phyloP scores from a whole-genome alignment of 2,329 filamentous ascomycete species.

The Aspergillus piperis region DNA sequence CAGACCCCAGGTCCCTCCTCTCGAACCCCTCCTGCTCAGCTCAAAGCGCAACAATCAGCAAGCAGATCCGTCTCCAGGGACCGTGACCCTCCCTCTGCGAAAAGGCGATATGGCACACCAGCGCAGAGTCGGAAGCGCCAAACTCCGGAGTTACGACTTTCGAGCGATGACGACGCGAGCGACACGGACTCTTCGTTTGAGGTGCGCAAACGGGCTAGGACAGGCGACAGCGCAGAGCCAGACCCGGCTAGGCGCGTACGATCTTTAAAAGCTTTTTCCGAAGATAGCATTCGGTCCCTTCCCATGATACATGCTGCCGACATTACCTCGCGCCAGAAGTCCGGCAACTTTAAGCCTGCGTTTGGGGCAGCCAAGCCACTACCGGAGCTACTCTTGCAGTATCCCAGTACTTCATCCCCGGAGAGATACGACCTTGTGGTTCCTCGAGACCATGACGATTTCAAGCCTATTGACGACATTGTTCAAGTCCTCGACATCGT shows the following conservation, averaged over 20 bases:
- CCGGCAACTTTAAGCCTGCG: conserved; percentile 54
- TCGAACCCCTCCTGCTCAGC: conserved; percentile 23
- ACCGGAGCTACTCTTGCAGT: conserved; percentile 69
- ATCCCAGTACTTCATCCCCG: conserved; percentile 71
- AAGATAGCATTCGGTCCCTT: conserved; percentile 39
- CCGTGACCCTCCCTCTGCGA: conserved; percentile 29
- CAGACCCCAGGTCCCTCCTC: conserved; percentile 25
- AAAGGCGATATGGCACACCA: conserved; percentile 34
- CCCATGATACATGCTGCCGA: conserved; percentile 53
- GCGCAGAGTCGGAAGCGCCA: conserved; percentile 39
- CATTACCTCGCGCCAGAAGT: conserved; percentile 48
- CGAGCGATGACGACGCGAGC: conserved; percentile 45
- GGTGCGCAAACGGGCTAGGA: conserved; percentile 45
- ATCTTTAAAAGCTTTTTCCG: conserved; percentile 48
- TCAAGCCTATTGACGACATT: conserved; percentile 67
- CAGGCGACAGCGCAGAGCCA: conserved; percentile 44
- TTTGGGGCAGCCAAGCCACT: conserved; percentile 49
- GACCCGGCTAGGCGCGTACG: conserved; percentile 48
- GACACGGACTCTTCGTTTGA: conserved; percentile 45
- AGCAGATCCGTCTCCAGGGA: conserved; percentile 36
- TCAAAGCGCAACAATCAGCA: conserved; percentile 26
- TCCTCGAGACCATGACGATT: conserved; percentile 77
- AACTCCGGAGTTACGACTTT: conserved; percentile 42
- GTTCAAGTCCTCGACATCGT: conserved; percentile 69
- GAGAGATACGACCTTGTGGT: conserved; percentile 78